phyloP scores from a whole-genome alignment of 1,139 yeast genomes.

The Geotrichum carabidarum region DNA sequence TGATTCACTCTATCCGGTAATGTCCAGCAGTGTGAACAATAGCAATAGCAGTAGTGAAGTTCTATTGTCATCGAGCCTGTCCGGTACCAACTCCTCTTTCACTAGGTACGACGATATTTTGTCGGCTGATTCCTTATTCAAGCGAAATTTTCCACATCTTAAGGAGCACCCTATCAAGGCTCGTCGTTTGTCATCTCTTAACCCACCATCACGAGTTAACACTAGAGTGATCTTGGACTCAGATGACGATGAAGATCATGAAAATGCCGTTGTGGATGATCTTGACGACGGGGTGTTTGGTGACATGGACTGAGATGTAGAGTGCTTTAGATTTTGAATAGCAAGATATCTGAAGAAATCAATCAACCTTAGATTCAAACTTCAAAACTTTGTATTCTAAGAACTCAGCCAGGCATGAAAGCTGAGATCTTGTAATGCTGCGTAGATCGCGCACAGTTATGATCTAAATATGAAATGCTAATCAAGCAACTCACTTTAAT shows the following conservation, averaged over 20 bases:
- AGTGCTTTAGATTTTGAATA: no score
- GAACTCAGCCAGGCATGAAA: no score
- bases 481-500: no score
- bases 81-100: constrained; percentile 10
- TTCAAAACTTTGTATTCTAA: no score
- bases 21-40: background rate
- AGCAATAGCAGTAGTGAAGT: background rate
- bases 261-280: constrained; percentile 13
- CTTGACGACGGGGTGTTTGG: constrained; percentile 18
- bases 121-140: constrained; percentile 5
- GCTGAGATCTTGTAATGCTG: no score
- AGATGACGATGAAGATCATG: constrained; percentile 12
- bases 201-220: constrained; percentile 15
- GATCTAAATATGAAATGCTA: no score
- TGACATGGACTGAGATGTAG: constrained; percentile 12
- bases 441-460: no score
- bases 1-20: constrained; percentile 13
- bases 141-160: constrained; percentile 5
- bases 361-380: no score
- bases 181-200: constrained; percentile 16
- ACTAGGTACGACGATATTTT: constrained; percentile 12
- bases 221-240: constrained; percentile 10
- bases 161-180: constrained; percentile 9
- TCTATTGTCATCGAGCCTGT: background rate
- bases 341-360: no score